A percentile compares a stretch with the other conserved stretches of the same genome.
Evolutionary conservation across 2,329 filamentous ascomycete species (phyloP).

Genomic region (Cryphonectria japonica): DNA sequence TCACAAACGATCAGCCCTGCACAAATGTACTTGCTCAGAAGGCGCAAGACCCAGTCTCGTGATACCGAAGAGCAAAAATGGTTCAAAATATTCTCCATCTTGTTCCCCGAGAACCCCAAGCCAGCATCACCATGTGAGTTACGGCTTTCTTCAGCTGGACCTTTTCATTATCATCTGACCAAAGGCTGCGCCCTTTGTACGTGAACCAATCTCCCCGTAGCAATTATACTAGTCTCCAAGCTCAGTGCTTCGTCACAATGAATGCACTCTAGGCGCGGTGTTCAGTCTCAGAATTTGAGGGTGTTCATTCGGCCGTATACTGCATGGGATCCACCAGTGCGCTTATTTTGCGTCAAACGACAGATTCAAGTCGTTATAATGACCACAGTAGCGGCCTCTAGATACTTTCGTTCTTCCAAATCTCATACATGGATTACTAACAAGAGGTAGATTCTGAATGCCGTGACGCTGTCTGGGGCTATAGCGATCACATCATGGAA

Average conservation of each 20-base stretch:
- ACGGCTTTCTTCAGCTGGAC: neutral
- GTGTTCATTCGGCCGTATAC: neutral
- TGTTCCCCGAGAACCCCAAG: neutral
- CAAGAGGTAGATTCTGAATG: neutral
- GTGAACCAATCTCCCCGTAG: neutral
- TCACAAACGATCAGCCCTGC: constrained; percentile 4
- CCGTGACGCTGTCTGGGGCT: constrained; percentile 7
- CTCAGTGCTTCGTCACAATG: neutral
- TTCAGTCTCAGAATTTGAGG: neutral
- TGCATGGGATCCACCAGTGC: neutral
- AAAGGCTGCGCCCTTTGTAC: neutral
- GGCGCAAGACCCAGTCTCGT: constrained; percentile 9
- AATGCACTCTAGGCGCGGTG: neutral
- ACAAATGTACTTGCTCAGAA: constrained; percentile 8
- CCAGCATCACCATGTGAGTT: constrained; percentile 14
- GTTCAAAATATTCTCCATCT: constrained; percentile 5
- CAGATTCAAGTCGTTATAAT: neutral
- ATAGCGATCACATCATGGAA: neutral
- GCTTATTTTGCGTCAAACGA: neutral
- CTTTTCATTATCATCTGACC: neutral
- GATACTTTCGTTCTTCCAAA: neutral
- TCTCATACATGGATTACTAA: neutral
- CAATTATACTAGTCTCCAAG: neutral
- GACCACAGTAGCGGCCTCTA: neutral
- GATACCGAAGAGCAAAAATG: constrained; percentile 10